Base-by-base conservation (phyloP, 257 asterid species). In the Hygrophila difformis region DNA sequence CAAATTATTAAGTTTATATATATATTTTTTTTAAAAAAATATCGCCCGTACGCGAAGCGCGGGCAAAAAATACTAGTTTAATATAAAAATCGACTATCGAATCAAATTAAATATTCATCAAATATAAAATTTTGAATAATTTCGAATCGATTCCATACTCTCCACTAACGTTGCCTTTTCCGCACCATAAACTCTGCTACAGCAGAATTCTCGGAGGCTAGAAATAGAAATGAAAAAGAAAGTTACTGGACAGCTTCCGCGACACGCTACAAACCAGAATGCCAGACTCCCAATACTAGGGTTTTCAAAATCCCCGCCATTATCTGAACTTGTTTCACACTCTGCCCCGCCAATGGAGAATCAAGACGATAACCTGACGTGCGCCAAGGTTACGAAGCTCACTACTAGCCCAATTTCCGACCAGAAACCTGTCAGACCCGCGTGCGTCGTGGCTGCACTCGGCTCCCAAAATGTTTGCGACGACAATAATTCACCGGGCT, bases 241-340 rank as follows among this genome's bases (percentile, higher is more conserved):
- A 12, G 10, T 12, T 37, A 35, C 44, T 9, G 23, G 9, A 8
- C 44, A 52, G 67, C 80, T 66, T 62, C 67, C 44, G 12, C 58
- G 12, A 37, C 43, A 62, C 77, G 66, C 77, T 0, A 38, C 8
- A 13, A 7, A 39, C 49, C 47, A 14, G 48, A 51, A 4, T 21
- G 12, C 44, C 36, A 31, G 47, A 51, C 16, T 16, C 47, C 18
- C 54, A 65, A 52, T 62, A 41, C 64, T 73, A 77, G 86, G 86
- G 86, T 73, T 77, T 52, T 70, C 58, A 73, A 70, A 69, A 61
- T 60, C 76, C 86, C 77, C 86, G 82, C 86, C 76, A 57, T 49
- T 31, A 14, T 5, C 44, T 3, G 31, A 69, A 15, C 19, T 55
- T 44, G 19, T 59, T 53, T 58, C 72, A 61, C 72, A 51, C 44